Base-by-base conservation (phyloP, 768 basidiomycete genomes). In the Leucocoprinus birnbaumii region DNA sequence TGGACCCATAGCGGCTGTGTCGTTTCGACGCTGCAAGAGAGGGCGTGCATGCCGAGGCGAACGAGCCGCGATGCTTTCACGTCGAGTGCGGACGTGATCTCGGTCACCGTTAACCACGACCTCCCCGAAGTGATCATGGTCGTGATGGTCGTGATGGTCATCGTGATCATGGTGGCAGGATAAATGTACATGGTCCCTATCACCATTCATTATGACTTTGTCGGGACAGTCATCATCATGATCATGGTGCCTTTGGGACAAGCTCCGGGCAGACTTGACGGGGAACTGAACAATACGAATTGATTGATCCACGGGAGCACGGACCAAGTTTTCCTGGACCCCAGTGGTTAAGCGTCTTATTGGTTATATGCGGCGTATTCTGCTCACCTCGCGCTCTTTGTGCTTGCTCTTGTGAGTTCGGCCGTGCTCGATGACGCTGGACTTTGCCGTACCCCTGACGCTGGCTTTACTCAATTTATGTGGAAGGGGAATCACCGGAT, bases 31-130 rank as follows among this genome's bases (percentile, higher is more conserved):
- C 26, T 51, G 38, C 16, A 27, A 26, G 3, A 43, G 25, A 11
- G 50, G 50, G 4, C 50, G 50, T 38, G 40, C 26, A 26, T 51
- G 50, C 11, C 50, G 35, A 16, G 50, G 50, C 41, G 50, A 51
- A n/a, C 50, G 50, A 43, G 31, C 18, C 31, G 25, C 40, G 11
- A 51, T n/a, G 10, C 8, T 18, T 18, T 26, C 50, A 40, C 50
- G 24, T 16, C 50, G 50, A 27, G 50, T 43, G 10, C 40, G 50
- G 3, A 51, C 50, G 13, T 43, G 50, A 42, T 51, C 38, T 18
- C 24, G 19, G 24, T 42, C 40, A 16, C 50, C 50, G 18, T 51
- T 42, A 7, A 48, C 48, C 25, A 51, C 22, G 26, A 48, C 31
- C 26, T 48, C 26, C 3, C 18, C 27, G 27, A n/a, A 31, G 18